These are phyloP conservation scores for Verruconis gallopava DNA, from an alignment of 2,329 filamentous ascomycete genomes.

Conservation along the genomic window DNA sequence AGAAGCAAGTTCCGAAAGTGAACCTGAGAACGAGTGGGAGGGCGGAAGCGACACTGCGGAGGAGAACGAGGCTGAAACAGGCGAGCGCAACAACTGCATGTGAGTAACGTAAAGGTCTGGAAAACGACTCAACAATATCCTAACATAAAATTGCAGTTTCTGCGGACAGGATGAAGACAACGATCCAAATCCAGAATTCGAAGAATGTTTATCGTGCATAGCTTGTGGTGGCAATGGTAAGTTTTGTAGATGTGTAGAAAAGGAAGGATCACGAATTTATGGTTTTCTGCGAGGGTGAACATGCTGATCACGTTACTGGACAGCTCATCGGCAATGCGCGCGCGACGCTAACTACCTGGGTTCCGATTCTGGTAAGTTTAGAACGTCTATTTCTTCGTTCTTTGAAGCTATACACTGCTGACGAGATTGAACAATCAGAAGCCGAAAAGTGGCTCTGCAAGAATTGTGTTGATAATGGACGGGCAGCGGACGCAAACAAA, in stretches of 20 bases:
- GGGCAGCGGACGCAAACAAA: slow-evolving; percentile 29
- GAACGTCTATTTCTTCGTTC: too few species aligned
- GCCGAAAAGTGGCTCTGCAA: slow-evolving; percentile 49
- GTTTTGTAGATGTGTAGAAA: slow-evolving; percentile 24
- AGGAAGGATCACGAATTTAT: slow-evolving; percentile 5
- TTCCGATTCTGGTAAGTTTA: slow-evolving; percentile 48
- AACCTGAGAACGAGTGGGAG: slow-evolving; percentile 43
- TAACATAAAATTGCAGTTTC: slow-evolving; percentile 42
- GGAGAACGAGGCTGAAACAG: slow-evolving; percentile 42
- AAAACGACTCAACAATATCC: background rate
- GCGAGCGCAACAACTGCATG: slow-evolving; percentile 50
- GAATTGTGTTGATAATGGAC: slow-evolving; percentile 39
- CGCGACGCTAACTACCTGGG: slow-evolving; percentile 53
- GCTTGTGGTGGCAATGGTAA: slow-evolving; percentile 73
- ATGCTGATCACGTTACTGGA: slow-evolving; percentile 32
- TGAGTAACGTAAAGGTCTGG: slow-evolving; percentile 30
- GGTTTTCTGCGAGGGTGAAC: slow-evolving; percentile 13
- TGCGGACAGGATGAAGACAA: slow-evolving; percentile 74
- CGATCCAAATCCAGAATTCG: slow-evolving; percentile 69
- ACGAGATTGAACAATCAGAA: slow-evolving; percentile 28
- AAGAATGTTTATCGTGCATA: slow-evolving; percentile 62
- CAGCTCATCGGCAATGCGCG: slow-evolving; percentile 87
- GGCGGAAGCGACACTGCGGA: slow-evolving; percentile 41
- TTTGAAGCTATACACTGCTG: slow-evolving; percentile 10
- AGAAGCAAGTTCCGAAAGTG: slow-evolving; percentile 35